These are phyloP conservation scores for Leishmania tropica DNA, from an alignment of 208 protist species.

Conservation along the genomic window DNA sequence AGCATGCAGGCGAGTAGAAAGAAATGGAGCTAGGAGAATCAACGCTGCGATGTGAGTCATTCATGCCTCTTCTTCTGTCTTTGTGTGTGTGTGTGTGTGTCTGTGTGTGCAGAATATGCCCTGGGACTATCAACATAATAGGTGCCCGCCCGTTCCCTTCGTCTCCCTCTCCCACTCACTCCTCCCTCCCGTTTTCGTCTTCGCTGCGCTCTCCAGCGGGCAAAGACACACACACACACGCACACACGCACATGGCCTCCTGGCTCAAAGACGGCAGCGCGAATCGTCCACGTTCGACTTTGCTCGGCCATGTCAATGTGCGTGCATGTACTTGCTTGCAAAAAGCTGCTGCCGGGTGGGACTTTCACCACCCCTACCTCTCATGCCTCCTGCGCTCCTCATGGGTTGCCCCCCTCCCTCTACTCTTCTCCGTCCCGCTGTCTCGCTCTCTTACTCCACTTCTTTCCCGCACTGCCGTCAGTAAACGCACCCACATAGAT, in stretches of 20 bases:
- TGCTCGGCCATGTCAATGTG: background rate
- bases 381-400: background rate
- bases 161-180: background rate
- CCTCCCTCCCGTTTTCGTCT: background rate
- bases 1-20: background rate
- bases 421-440: background rate
- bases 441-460: constrained; percentile 10
- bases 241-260: background rate
- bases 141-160: background rate
- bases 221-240: background rate
- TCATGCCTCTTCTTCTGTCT: background rate
- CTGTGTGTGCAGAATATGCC: background rate
- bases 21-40: background rate
- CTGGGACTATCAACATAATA: background rate
- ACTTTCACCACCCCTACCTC: background rate
- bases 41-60: background rate
- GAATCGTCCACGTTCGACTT: background rate
- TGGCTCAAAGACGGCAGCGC: background rate
- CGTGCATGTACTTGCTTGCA: background rate
- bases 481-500: background rate
- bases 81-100: background rate
- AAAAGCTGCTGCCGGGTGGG: background rate
- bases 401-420: background rate
- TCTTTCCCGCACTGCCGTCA: background rate
- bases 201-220: background rate